A percentile compares a stretch with the other conserved stretches of the same genome.
phyloP scores from a whole-genome alignment of 106 monocot species.

The Dactylorhiza incarnata region DNA sequence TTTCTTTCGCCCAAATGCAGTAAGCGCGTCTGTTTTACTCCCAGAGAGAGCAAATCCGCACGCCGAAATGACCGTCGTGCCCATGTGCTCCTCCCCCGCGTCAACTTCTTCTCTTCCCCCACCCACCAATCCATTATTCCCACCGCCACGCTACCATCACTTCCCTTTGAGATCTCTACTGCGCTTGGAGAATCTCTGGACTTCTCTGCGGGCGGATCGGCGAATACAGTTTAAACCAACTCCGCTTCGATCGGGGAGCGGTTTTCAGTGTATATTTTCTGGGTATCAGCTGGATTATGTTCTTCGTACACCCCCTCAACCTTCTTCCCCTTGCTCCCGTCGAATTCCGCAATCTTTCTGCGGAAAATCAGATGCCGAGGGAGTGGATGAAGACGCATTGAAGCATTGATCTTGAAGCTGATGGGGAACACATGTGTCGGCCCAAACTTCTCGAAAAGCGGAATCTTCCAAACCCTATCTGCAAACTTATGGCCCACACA shows the following conservation, averaged over 20 bases:
- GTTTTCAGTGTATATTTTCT: too few relatives aligned
- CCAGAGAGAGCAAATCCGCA: not conserved
- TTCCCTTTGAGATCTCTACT: not conserved
- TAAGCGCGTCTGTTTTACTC: constrained; percentile 7
- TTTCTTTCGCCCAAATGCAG: not conserved
- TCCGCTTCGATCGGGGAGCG: not conserved
- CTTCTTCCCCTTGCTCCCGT: not conserved
- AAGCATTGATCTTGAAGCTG: not conserved
- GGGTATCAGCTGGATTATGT: not conserved
- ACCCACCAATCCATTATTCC: not conserved
- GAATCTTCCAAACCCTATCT: constrained; percentile 5
- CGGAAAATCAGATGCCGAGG: not conserved
- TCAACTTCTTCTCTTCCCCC: not conserved
- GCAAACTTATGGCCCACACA: constrained; percentile 7
- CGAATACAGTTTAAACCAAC: not conserved
- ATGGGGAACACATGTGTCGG: constrained; percentile 14
- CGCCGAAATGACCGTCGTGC: constrained; percentile 3
- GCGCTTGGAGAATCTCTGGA: not conserved
- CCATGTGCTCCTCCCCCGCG: not conserved
- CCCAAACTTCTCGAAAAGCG: constrained; percentile 5
- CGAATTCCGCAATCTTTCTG: not conserved
- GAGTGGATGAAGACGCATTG: not conserved
- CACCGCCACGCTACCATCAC: not conserved
- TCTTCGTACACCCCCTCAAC: not conserved
- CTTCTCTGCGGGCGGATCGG: not conserved